Percentiles rank a stretch among this genome's conserved stretches.
Conservation (phyloP, 106 monocot species). For the Dendrobium officinale region DNA sequence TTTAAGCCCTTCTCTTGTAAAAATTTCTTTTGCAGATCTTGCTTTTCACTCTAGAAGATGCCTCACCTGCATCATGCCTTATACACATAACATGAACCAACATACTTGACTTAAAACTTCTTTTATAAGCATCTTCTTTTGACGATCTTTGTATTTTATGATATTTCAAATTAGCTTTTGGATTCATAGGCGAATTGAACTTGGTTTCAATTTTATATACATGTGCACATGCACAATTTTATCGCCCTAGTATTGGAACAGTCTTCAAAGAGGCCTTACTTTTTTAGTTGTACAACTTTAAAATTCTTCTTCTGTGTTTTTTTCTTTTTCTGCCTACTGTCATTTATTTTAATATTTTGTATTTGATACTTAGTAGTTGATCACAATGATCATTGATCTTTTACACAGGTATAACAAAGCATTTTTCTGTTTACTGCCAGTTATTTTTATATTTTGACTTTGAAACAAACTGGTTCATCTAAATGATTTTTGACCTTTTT, state of each 20-base stretch:
- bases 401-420: background rate
- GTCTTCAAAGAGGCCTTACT: background rate
- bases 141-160: background rate
- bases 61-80: no score
- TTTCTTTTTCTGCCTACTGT: no score
- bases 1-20: no score
- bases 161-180: background rate
- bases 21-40: no score
- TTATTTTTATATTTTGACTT: background rate
- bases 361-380: background rate
- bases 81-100: no score
- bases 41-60: no score
- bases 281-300: background rate
- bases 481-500: slow-evolving; percentile 1
- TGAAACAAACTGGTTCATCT: background rate
- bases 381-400: background rate
- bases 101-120: no score
- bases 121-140: background rate
- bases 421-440: background rate
- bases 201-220: background rate
- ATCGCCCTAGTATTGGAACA: background rate
- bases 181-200: background rate
- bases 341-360: no score
- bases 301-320: background rate
- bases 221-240: background rate